Evolutionary conservation across 2,329 filamentous ascomycete genomes (phyloP).

Genomic region (Nemania abortiva): DNA sequence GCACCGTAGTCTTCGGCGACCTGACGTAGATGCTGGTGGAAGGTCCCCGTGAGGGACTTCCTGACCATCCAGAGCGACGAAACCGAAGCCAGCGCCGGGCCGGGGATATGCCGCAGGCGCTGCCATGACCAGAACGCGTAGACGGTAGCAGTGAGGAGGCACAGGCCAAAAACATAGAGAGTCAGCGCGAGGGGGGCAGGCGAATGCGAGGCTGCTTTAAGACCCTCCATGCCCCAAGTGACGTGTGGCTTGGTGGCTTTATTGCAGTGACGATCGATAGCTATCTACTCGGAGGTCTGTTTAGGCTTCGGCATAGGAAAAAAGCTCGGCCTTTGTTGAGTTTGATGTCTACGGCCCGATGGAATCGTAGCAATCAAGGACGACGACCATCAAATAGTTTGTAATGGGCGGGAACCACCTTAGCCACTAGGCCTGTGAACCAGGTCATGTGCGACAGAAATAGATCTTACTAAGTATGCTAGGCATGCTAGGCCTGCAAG

Average conservation of each 20-base stretch:
- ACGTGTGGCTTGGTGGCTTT: slow-evolving; percentile 8
- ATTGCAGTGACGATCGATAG: not conserved
- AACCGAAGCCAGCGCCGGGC: slow-evolving; percentile 46
- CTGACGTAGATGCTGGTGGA: slow-evolving; percentile 45
- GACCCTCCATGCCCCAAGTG: slow-evolving; percentile 14
- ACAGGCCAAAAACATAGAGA: slow-evolving; percentile 26
- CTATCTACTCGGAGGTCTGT: not conserved
- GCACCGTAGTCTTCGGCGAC: slow-evolving; percentile 41
- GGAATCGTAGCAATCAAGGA: slow-evolving; percentile 36
- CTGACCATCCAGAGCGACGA: slow-evolving; percentile 47
- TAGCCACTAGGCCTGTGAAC: too few species aligned
- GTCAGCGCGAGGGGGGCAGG: slow-evolving; percentile 26
- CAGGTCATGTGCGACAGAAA: not conserved
- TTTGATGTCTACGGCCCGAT: slow-evolving; percentile 28
- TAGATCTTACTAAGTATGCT: not conserved
- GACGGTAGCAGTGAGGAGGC: slow-evolving; percentile 23
- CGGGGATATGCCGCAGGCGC: slow-evolving; percentile 50
- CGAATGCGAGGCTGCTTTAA: slow-evolving; percentile 28
- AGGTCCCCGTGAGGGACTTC: slow-evolving; percentile 43
- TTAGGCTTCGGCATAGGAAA: not conserved
- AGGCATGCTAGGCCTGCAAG: not conserved
- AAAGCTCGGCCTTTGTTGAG: not conserved
- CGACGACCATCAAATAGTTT: not conserved
- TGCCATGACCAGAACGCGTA: slow-evolving; percentile 45
- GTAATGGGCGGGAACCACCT: not conserved